Evolutionary conservation across 257 asterid genomes (phyloP), one percentile per base, ranked within the genome.

Genomic region (Jacaranda mimosifolia): DNA sequence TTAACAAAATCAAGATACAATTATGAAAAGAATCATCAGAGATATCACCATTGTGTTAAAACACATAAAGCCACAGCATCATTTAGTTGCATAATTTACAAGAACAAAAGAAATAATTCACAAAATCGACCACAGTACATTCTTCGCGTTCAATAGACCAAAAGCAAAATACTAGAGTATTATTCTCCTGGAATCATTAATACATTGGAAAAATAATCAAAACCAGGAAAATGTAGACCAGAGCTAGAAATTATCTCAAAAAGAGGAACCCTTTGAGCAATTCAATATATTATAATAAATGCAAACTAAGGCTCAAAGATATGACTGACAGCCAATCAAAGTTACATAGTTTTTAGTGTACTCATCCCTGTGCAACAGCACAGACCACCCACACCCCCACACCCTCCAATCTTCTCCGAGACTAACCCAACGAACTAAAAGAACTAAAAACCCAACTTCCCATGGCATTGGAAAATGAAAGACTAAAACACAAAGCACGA

Each of bases 21-120:
- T 14, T 14, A 43, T 36, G 38, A 59, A 21, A 72, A 6, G 65
- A 57, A 45, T 73, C 59, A 62, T 60, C 60, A 60, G 49, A 67
- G 18, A 59, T 17, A 67, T 6, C 43, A 39, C 51, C 19, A 64
- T 35, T 35, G 32, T 26, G 32, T 26, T 26, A 26, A 26, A 26
- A 26, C 32, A 26, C 32, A 26, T 26, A 26, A 26, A 26, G 32
- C 32, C 32, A 26, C 32, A 26, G 32, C 32, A 26, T 26, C 32
- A 26, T 26, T 2, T 26, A 26, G 32, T 26, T 39, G 48, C 14
- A 32, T 14, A 68, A 48, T 35, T 68, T 26, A 15, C 0, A 1
- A 51, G 51, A 5, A 52, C 67, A 13, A 36, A n/a, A 19, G 39
- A 11, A 40, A 52, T 4, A 7, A 49, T 38, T 70, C 6, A 52